Base-by-base conservation (phyloP, 1,139 yeast species). In the Blastobotrys malaysiensis region DNA sequence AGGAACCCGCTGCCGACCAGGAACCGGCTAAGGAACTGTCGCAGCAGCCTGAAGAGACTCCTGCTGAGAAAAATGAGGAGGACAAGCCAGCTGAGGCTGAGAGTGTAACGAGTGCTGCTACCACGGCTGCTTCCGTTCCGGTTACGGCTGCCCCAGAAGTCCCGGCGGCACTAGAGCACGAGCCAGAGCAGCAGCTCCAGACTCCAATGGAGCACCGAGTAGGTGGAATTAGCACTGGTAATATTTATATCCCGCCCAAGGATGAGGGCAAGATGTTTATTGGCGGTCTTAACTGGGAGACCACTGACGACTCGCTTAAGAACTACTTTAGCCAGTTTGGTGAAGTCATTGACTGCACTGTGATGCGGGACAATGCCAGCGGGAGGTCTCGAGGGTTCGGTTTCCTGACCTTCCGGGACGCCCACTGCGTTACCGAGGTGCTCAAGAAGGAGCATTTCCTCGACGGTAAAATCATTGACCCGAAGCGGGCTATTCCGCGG, bases 201-300 rank as follows among this genome's bases (percentile, higher is more conserved):
- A 67, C 31, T n/a, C 50, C 43, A 43, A 49, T 48, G 52, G 61
- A 47, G 18, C 36, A 49, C 43, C 47, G 43, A 46, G 56, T 52
- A 3, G 68, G 62, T 63, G 73, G 54, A 59, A 69, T 69, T 63
- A 71, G 50, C 68, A 71, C 72, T 55, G 77, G 70, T 62, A 74
- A 68, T 67, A 71, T 69, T 62, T 70, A 61, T 58, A 68, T 69
- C 46, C 75, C 75, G 18, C 74, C 75, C 44, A 71, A 72, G 57
- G 73, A 69, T 53, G 85, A 68, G 81, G 96, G 97, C 55, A 93
- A 93, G 69, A 90, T 95, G 97, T 93, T 93, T 69, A 84, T 93
- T 69, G 99, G 99, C 61, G 99, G 99, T 52, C 82, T 93, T 63
- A 95, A 93, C 66, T 93, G 99, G 99, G 99, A 93, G 67, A 93